A percentile compares a stretch with the other conserved stretches of the same genome.
Evolutionary conservation across 306 rosid species (phyloP).

Genomic region (Vachellia pachyceras): DNA sequence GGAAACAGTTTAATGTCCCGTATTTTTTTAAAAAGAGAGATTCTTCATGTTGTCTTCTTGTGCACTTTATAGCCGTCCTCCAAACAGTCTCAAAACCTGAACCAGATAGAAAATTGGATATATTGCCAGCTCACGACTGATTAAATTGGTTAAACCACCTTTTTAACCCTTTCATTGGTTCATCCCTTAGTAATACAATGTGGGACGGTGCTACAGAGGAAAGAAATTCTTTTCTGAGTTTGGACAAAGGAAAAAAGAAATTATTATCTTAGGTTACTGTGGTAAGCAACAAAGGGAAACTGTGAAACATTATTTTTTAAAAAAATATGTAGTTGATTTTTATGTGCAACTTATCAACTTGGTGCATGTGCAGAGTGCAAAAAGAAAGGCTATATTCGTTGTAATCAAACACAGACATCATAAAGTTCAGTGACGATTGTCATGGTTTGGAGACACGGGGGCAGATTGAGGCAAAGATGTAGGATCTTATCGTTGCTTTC

Average conservation of each 20-base stretch:
- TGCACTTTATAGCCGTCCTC: slow-evolving; percentile 13
- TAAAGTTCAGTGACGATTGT: slow-evolving; percentile 28
- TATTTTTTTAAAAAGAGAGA: slow-evolving; percentile 1
- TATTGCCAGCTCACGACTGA: background rate
- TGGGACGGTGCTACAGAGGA: background rate
- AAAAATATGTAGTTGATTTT: background rate
- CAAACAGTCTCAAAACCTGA: slow-evolving; percentile 3
- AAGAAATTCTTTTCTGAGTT: no score
- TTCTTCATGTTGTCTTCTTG: slow-evolving; percentile 4
- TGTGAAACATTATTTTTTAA: background rate
- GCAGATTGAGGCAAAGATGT: slow-evolving; percentile 12
- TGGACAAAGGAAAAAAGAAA: no score
- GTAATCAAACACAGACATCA: slow-evolving; percentile 30
- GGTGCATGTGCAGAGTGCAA: slow-evolving; percentile 25
- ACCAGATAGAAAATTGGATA: background rate
- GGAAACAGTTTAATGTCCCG: slow-evolving; percentile 5
- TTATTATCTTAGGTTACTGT: background rate
- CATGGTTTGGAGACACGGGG: background rate
- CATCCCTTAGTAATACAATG: background rate
- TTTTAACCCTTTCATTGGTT: background rate
- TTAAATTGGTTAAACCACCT: slow-evolving; percentile 9
- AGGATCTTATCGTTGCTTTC: slow-evolving; percentile 19
- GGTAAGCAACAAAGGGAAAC: slow-evolving; percentile 5
- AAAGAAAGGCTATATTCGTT: slow-evolving; percentile 14
- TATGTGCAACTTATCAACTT: background rate